Evolutionary conservation across 257 asterid genomes (phyloP).

Genomic region (Solanum bulbocastanum): DNA sequence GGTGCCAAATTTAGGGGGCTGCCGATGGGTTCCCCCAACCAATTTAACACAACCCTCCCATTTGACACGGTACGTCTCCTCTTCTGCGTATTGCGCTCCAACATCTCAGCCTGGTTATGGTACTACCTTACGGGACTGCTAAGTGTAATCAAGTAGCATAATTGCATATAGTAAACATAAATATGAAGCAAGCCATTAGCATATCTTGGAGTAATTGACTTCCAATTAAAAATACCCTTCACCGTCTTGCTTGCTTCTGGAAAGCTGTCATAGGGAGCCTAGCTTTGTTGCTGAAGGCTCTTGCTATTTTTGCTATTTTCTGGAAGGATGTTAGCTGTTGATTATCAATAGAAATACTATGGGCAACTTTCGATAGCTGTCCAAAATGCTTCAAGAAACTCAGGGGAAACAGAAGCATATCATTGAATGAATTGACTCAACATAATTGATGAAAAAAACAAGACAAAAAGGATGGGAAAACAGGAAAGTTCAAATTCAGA

Average conservation of each 20-base stretch:
- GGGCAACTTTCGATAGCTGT: not conserved
- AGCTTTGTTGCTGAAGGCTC: not conserved
- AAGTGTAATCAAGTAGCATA: not conserved
- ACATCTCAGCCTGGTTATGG: slow-evolving; percentile 19
- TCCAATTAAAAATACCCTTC: not conserved
- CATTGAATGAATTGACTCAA: not conserved
- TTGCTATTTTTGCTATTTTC: not conserved
- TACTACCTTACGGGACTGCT: slow-evolving; percentile 14
- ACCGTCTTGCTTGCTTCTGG: not conserved
- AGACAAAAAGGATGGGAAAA: not conserved
- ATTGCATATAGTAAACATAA: not conserved
- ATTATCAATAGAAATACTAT: not conserved
- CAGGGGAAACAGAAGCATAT: not conserved
- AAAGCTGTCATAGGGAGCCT: not conserved
- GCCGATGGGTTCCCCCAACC: too few species aligned
- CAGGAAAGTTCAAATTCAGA: not conserved
- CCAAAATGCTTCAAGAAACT: not conserved
- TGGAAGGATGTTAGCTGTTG: not conserved
- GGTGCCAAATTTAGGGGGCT: too few species aligned
- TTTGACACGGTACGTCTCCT: not conserved
- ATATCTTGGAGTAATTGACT: not conserved
- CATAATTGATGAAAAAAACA: not conserved
- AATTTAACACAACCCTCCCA: not conserved
- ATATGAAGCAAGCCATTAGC: not conserved
- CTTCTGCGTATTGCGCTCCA: slow-evolving; percentile 18